These are phyloP conservation scores for Podospora didyma DNA, from an alignment of 495 filamentous ascomycete species.

Conservation along the genomic window DNA sequence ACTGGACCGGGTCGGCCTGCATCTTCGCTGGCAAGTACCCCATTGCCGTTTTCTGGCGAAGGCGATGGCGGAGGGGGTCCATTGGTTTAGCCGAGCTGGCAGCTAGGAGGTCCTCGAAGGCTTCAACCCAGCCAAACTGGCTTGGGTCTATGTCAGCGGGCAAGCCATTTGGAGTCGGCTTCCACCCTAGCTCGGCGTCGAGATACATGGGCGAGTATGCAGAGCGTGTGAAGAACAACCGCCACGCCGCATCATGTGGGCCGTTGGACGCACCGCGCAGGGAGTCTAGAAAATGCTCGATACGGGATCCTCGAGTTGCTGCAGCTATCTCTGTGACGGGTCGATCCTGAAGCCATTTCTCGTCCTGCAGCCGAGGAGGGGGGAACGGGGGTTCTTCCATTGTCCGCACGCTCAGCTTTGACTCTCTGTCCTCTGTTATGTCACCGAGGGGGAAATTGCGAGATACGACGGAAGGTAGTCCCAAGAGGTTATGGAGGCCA, in stretches of 20 bases:
- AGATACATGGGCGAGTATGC: conserved; percentile 36
- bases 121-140: conserved; percentile 35
- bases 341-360: too few species aligned
- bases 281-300: conserved; percentile 8
- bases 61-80: conserved; percentile 1
- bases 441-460: not conserved
- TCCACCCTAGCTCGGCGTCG: conserved; percentile 13
- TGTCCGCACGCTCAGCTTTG: too few species aligned
- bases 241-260: conserved; percentile 10
- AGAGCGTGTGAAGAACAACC: conserved; percentile 18
- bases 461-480: conserved; percentile 3
- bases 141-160: conserved; percentile 14
- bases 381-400: not conserved
- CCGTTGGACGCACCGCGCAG: conserved; percentile 10
- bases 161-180: conserved; percentile 24
- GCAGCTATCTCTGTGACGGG: too few species aligned
- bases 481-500: conserved; percentile 31
- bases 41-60: not conserved
- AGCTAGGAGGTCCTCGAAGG: conserved; percentile 39
- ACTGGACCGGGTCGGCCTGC: not conserved
- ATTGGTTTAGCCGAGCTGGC: conserved; percentile 23
- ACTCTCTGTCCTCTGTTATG: not conserved
- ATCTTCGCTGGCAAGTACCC: too few species aligned
- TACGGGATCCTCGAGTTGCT: too few species aligned
- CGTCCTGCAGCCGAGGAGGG: not conserved